These are phyloP conservation scores for Aciculosporium take DNA, from an alignment of 2,329 filamentous ascomycete species.

Conservation along the genomic window DNA sequence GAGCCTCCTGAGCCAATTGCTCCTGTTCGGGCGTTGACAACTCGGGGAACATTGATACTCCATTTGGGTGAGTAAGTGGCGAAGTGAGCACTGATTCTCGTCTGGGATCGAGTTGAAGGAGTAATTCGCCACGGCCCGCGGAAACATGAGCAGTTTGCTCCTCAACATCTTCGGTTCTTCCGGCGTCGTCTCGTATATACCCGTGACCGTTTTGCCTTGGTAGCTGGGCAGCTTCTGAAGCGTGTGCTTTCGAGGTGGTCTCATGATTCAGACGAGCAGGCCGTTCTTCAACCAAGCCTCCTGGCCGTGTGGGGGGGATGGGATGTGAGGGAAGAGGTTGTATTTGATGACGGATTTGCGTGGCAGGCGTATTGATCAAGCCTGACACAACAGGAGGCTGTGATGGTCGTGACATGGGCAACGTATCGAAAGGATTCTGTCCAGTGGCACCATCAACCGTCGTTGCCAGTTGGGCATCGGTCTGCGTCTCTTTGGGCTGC, in stretches of 20 bases:
- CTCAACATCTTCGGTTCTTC: background rate
- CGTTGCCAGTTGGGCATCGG: background rate
- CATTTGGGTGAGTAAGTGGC: constrained; percentile 25
- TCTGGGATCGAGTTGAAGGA: constrained; percentile 2
- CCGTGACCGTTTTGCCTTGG: background rate
- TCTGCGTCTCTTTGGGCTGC: background rate
- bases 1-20: constrained; percentile 20
- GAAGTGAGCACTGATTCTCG: constrained; percentile 12
- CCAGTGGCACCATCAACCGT: background rate
- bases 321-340: background rate
- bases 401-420: background rate
- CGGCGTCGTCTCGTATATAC: background rate
- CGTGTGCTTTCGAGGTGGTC: background rate
- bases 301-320: background rate
- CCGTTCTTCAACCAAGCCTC: background rate
- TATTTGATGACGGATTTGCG: background rate
- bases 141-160: too few species aligned
- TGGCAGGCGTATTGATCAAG: background rate
- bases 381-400: background rate
- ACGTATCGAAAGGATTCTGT: background rate
- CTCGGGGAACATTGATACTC: constrained; percentile 21
- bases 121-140: background rate
- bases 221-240: background rate
- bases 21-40: constrained; percentile 22
- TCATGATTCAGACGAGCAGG: background rate